Conservation (phyloP, 148 eudicot species). For the Rhododendron williamsianum region DNA sequence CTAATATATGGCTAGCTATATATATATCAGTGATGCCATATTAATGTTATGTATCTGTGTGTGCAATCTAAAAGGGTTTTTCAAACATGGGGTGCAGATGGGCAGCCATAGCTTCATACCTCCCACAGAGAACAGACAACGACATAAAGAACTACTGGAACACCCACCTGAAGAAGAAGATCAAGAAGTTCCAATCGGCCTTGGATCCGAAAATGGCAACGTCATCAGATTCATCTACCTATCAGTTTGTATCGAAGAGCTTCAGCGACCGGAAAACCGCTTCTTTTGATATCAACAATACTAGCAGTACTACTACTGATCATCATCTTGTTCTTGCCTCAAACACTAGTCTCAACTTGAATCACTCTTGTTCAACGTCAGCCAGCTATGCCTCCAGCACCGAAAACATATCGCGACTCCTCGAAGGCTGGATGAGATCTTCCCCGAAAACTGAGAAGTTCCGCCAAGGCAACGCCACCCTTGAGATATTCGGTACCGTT, state of each 20-base stretch:
- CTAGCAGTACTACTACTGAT: background rate
- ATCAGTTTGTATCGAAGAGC: slow-evolving; percentile 21
- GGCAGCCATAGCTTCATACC: slow-evolving; percentile 95
- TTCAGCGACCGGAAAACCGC: slow-evolving; percentile 9
- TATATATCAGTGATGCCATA: background rate
- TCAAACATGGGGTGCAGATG: slow-evolving; percentile 40
- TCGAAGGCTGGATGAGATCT: slow-evolving; percentile 88
- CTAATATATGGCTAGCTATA: background rate
- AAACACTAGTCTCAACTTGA: background rate
- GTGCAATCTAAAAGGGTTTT: background rate
- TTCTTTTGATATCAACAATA: background rate
- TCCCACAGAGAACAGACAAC: slow-evolving; percentile 89
- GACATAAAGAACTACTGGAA: slow-evolving; percentile 95
- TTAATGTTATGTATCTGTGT: background rate
- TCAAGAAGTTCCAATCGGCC: slow-evolving; percentile 52
- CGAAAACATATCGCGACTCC: slow-evolving; percentile 80
- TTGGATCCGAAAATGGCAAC: slow-evolving; percentile 22
- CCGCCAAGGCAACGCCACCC: background rate
- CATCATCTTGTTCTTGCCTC: background rate
- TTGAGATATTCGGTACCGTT: background rate
- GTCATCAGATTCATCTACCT: slow-evolving; percentile 19
- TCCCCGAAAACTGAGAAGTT: slow-evolving; percentile 24
- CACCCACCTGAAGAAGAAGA: slow-evolving; percentile 86
- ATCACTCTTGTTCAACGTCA: slow-evolving; percentile 18
- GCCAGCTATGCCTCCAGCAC: slow-evolving; percentile 81